Evolutionary conservation across 305 asterid species (phyloP).

Genomic region (Nicotiana rustica): DNA sequence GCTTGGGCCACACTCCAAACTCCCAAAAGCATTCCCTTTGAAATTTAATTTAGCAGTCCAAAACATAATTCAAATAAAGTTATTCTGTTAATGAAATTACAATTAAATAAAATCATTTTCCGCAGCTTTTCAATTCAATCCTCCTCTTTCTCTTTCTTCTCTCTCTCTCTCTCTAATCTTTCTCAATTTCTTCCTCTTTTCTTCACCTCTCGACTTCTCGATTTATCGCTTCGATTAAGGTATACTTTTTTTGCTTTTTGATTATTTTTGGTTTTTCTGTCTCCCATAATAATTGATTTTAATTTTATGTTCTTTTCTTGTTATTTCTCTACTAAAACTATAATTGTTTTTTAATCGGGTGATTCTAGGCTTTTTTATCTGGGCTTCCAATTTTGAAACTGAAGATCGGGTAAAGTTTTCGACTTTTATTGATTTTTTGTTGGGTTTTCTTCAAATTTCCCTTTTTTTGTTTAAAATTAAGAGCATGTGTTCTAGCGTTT

Average conservation of each 20-base stretch:
- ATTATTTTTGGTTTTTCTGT: too few relatives aligned
- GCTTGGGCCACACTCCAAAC: constrained; percentile 17
- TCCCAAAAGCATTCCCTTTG: neutral
- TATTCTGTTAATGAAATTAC: neutral
- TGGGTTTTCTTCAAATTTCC: neutral
- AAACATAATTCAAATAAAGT: neutral
- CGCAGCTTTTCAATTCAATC: constrained; percentile 10
- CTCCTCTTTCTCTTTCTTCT: constrained; percentile 25
- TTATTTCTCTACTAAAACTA: neutral
- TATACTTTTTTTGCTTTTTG: neutral
- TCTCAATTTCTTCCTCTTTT: constrained; percentile 19
- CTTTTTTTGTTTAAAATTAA: neutral
- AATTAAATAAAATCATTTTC: neutral
- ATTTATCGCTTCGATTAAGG: constrained; percentile 19
- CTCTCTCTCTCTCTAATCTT: constrained; percentile 11
- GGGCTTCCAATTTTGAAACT: neutral
- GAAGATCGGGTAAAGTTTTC: constrained; percentile 19
- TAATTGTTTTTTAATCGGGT: neutral
- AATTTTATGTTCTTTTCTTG: neutral
- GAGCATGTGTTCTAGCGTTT: neutral
- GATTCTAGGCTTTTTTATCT: neutral
- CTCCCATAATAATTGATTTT: neutral
- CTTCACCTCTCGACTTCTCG: constrained; percentile 24
- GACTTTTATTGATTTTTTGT: neutral
- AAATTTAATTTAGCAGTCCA: constrained; percentile 11